A percentile compares a stretch with the other conserved stretches of the same genome.
Conservation (phyloP, 352 stramenopile genomes). For the Phytophthora idaei region DNA sequence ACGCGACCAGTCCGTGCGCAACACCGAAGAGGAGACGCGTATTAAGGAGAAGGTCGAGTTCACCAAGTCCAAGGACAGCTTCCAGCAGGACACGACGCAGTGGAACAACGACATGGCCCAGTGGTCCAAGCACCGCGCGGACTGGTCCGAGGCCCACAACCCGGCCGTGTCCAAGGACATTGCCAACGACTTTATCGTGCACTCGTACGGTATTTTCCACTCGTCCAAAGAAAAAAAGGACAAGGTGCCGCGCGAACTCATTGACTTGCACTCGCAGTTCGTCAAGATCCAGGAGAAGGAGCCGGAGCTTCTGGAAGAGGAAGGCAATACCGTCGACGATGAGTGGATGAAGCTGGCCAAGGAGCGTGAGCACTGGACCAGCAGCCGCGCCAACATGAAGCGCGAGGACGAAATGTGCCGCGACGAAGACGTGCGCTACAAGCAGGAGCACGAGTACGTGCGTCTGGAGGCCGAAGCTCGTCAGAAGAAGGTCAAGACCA, state of each 20-base stretch:
- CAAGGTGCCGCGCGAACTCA: slow-evolving; percentile 73
- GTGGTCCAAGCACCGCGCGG: slow-evolving; percentile 86
- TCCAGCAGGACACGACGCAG: slow-evolving; percentile 87
- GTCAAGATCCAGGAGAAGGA: slow-evolving; percentile 89
- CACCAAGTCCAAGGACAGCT: slow-evolving; percentile 88
- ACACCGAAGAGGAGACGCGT: slow-evolving; percentile 81
- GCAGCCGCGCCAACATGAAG: slow-evolving; percentile 89
- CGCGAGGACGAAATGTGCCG: slow-evolving; percentile 87
- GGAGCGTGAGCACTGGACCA: slow-evolving; percentile 90
- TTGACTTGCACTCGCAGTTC: slow-evolving; percentile 74
- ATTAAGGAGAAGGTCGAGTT: slow-evolving; percentile 91
- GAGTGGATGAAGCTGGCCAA: slow-evolving; percentile 91
- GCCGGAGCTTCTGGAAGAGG: slow-evolving; percentile 74
- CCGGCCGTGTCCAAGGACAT: slow-evolving; percentile 88
- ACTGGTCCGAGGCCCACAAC: slow-evolving; percentile 89
- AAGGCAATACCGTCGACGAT: slow-evolving; percentile 83
- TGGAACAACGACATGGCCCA: slow-evolving; percentile 91
- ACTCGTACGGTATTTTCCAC: slow-evolving; percentile 87
- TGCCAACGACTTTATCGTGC: slow-evolving; percentile 87
- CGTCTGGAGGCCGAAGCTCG: slow-evolving; percentile 71
- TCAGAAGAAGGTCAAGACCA: slow-evolving; percentile 86
- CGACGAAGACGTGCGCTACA: slow-evolving; percentile 85
- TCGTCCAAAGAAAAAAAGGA: slow-evolving; percentile 50
- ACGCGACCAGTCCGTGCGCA: slow-evolving; percentile 68
- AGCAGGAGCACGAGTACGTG: slow-evolving; percentile 87